Evolutionary conservation across 2,329 filamentous ascomycete genomes (phyloP), one percentile per base, ranked within the genome.

Genomic region (Aspergillus calidoustus): DNA sequence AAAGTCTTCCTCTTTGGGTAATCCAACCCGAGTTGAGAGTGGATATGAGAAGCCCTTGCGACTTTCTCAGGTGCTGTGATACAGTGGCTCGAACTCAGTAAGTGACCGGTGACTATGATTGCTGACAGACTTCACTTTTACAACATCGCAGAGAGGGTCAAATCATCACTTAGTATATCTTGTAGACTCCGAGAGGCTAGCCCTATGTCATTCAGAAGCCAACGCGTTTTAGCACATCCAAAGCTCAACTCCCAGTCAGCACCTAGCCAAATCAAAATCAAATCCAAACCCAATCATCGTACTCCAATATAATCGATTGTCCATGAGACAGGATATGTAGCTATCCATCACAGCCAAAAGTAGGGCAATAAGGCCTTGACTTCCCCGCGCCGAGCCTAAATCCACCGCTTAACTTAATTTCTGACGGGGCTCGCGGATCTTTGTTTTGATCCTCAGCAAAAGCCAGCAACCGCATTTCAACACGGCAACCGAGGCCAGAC

Each of bases 311-410:
- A 41, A 13, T 41, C 13, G 2, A 5, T 41, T 4, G 15, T 5
- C 15, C 34, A 38, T 38, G 9, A 15, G 13, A 11, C 34, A 38
- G 11, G 6, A 38, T 4, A 38, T 38, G 34, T 38, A 38, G 9
- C 34, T 38, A 38, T 38, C 34, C 34, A 38, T 38, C 34, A 38
- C 4, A 41, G 34, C 5, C 11, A 13, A 41, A 41, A 15, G 34
- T 41, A 41, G 34, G 34, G 34, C 34, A 41, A 15, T 15, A 5
- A n/a, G 22, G 15, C 23, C 31, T 46, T 41, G 41, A 25, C 11
- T 57, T 57, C 55, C 48, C 55, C 55, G 48, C 55, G 55, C 53
- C 54, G 47, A 57, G 55, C 47, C 47, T 48, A 28, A 57, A 41
- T 17, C 25, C 55, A n/a, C 50, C 55, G 52, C 47, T 34, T 19